phyloP scores from a whole-genome alignment of 805 yeast species.

The Cyberlindnera meyerae region DNA sequence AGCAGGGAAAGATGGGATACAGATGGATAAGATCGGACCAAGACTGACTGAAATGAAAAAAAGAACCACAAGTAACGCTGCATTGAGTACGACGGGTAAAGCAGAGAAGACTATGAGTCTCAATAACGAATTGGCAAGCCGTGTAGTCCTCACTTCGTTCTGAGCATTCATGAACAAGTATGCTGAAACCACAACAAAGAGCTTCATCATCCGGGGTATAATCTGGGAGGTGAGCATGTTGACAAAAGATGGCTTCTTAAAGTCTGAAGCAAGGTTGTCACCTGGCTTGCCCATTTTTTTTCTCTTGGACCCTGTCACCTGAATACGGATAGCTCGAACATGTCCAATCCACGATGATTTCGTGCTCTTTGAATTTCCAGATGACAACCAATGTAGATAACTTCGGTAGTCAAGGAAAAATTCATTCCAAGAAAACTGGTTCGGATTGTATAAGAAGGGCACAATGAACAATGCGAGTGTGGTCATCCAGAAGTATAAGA shows the following conservation, averaged over 20 bases:
- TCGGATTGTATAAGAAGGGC: constrained; percentile 62
- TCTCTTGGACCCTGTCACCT: constrained; percentile 52
- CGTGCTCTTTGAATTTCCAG: constrained; percentile 42
- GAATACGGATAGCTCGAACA: constrained; percentile 46
- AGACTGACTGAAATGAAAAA: constrained; percentile 38
- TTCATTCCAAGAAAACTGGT: constrained; percentile 59
- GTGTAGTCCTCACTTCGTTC: constrained; percentile 34
- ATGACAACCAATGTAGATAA: constrained; percentile 38
- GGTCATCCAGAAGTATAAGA: constrained; percentile 62
- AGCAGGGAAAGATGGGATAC: constrained; percentile 41
- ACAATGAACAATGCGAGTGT: constrained; percentile 48
- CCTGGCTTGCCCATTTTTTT: constrained; percentile 34
- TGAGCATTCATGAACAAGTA: constrained; percentile 53
- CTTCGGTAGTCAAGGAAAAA: constrained; percentile 56
- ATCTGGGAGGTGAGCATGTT: constrained; percentile 39
- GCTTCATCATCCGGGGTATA: constrained; percentile 33
- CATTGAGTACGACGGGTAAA: constrained; percentile 45
- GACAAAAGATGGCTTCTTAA: constrained; percentile 44
- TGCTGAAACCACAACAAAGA: constrained; percentile 37
- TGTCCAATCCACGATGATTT: constrained; percentile 42
- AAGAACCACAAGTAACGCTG: constrained; percentile 32
- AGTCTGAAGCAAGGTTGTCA: constrained; percentile 38
- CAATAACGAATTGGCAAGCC: constrained; percentile 37
- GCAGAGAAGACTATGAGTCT: constrained; percentile 41
- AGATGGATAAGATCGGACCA: constrained; percentile 44